Percentiles rank a stretch among this genome's conserved stretches.
Evolutionary conservation across 1,284 basidiomycete species (phyloP).

Genomic region (Porogramme epimiltina): DNA sequence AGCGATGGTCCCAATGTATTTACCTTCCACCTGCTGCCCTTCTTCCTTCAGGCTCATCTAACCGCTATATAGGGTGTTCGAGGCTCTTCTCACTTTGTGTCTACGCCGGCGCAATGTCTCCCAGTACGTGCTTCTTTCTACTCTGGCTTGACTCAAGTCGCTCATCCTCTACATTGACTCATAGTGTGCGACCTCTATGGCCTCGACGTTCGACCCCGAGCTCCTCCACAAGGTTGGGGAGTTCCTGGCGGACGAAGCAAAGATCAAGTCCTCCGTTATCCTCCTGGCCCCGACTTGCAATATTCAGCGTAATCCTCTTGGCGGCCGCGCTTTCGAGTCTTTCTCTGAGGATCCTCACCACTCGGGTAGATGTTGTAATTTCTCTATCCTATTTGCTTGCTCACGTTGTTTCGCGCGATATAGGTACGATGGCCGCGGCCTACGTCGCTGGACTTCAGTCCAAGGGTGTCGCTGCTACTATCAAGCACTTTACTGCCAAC

Average conservation of each 20-base stretch:
- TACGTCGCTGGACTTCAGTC: constrained; percentile 70
- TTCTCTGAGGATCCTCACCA: constrained; percentile 71
- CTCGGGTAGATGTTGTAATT: constrained; percentile 43
- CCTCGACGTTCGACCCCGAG: constrained; percentile 62
- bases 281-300: constrained; percentile 73
- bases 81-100: constrained; percentile 66
- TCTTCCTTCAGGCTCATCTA: constrained; percentile 7
- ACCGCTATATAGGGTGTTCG: constrained; percentile 52
- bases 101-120: constrained; percentile 38
- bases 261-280: constrained; percentile 62
- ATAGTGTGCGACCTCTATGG: constrained; percentile 70
- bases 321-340: constrained; percentile 68
- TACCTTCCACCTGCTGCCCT: not conserved
- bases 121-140: constrained; percentile 23
- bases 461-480: constrained; percentile 60
- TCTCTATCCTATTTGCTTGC: not conserved
- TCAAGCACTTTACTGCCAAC: constrained; percentile 55
- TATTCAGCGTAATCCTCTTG: constrained; percentile 63
- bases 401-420: not conserved
- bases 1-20: constrained; percentile 68
- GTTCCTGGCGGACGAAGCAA: constrained; percentile 63
- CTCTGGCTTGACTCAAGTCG: not conserved
- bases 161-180: not conserved
- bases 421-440: constrained; percentile 60
- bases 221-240: constrained; percentile 55